Percentiles rank a stretch among this genome's conserved stretches.
These are phyloP conservation scores for Fraxinus quadrangulata DNA, from an alignment of 257 asterid species.

Conservation along the genomic window DNA sequence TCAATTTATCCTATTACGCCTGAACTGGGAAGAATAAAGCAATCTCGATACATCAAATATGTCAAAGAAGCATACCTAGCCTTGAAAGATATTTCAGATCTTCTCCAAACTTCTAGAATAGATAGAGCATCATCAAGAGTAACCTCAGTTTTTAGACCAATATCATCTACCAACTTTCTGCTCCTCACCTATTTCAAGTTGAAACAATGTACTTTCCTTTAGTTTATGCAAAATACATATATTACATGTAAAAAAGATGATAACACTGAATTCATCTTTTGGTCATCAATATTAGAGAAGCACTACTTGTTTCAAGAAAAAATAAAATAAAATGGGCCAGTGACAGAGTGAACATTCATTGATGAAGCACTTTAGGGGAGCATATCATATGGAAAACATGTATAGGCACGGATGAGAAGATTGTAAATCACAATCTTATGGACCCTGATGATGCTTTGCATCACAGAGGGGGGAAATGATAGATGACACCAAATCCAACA, in stretches of 20 bases:
- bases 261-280: neutral
- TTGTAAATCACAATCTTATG: constrained; percentile 3
- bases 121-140: constrained; percentile 60
- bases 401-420: neutral
- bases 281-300: neutral
- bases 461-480: neutral
- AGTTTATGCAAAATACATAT: constrained; percentile 26
- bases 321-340: neutral
- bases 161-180: constrained; percentile 58
- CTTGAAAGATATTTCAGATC: constrained; percentile 45
- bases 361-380: constrained; percentile 2
- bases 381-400: constrained; percentile 17
- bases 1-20: constrained; percentile 1
- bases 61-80: constrained; percentile 54
- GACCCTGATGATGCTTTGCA: neutral
- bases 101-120: constrained; percentile 65
- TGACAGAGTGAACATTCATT: constrained; percentile 7
- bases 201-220: constrained; percentile 23
- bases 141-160: constrained; percentile 64
- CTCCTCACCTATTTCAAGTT: constrained; percentile 60
- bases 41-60: constrained; percentile 5
- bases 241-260: constrained; percentile 7
- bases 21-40: neutral
- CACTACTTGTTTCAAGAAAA: neutral
- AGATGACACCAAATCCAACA: neutral